A percentile compares a stretch with the other conserved stretches of the same genome.
These are phyloP conservation scores for Phytophthora foliorum DNA, from an alignment of 352 stramenopile genomes.

Conservation along the genomic window DNA sequence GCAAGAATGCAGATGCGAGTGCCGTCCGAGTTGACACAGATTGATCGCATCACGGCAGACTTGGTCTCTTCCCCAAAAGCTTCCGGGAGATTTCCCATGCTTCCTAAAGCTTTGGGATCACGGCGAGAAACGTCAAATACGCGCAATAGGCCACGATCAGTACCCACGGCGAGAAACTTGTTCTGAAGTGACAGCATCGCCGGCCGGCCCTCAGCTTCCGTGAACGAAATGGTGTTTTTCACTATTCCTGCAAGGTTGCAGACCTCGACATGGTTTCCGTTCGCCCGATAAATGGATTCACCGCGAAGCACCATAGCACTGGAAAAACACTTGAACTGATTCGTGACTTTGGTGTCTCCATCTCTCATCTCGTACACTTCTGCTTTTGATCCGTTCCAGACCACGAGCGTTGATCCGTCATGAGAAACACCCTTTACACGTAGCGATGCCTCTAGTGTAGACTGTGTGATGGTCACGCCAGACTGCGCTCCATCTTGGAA, in stretches of 20 bases:
- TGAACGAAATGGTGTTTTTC: conserved; percentile 92
- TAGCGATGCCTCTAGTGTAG: conserved; percentile 67
- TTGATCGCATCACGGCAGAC: conserved; percentile 66
- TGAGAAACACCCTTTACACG: conserved; percentile 90
- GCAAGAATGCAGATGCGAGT: conserved; percentile 91
- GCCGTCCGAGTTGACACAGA: conserved; percentile 90
- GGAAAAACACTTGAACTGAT: conserved; percentile 83
- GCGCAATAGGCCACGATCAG: conserved; percentile 85
- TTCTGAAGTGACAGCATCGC: conserved; percentile 87
- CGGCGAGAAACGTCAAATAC: conserved; percentile 89
- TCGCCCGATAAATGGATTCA: conserved; percentile 91
- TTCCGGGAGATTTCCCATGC: conserved; percentile 80
- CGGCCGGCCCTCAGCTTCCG: conserved; percentile 89
- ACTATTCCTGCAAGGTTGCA: conserved; percentile 90
- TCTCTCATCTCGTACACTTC: conserved; percentile 92
- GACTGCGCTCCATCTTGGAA: conserved; percentile 67
- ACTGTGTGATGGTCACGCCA: conserved; percentile 65
- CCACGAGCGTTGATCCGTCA: conserved; percentile 74
- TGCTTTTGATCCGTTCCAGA: conserved; percentile 89
- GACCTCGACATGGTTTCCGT: conserved; percentile 89
- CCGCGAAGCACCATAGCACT: conserved; percentile 79
- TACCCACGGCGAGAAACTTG: conserved; percentile 93
- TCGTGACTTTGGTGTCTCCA: conserved; percentile 57
- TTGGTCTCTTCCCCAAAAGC: conserved; percentile 68
- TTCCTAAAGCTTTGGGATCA: conserved; percentile 90